Base-by-base conservation (phyloP, 306 rosid species). In the Rosa persica region DNA sequence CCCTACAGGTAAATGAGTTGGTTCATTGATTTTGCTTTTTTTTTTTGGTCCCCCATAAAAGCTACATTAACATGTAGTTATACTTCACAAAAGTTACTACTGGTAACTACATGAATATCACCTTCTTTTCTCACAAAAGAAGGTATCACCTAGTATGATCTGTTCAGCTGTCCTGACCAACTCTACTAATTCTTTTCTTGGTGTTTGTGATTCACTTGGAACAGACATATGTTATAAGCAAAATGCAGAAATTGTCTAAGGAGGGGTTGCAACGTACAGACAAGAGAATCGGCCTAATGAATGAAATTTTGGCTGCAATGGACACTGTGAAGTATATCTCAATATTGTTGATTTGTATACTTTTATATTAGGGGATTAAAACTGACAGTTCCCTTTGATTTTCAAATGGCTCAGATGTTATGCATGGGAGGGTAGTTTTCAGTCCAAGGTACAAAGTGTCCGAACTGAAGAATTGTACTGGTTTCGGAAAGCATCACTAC, bases 361-460 rank as follows among this genome's bases (percentile, higher is more conserved):
- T 7, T 7, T 34, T 44, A 46, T 46, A 51, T 25, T 78, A 8
- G 15, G 75, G 62, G 73, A 25, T 85, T 83, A 67, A 22, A 82
- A 39, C 80, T 78, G 44, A 34, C 57, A 58, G 30, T 57, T 80
- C 55, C 78, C 76, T 72, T 75, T 78, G 68, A 82, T 68, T 83
- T 73, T 23, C 58, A 85, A 86, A 83, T 88, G 86, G 77, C 64
- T 80, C 85, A 95, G 98, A 75, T 93, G 93, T 83, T 95, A 92
- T 87, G 98, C 98, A 43, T 95, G 98, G 98, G 98, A 95, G 89
- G 86, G 88, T 81, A 95, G 98, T 91, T 95, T 95, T 89, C 89
- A 91, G 82, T 87, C 96, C 43, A 95, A 88, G 85, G 91, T 95
- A 58, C 84, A 61, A 78, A 52, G 57, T 84, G 91, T 84, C 39